These are phyloP conservation scores for Eucalyptus tenuipes DNA, from an alignment of 345 rosid genomes.

Conservation along the genomic window DNA sequence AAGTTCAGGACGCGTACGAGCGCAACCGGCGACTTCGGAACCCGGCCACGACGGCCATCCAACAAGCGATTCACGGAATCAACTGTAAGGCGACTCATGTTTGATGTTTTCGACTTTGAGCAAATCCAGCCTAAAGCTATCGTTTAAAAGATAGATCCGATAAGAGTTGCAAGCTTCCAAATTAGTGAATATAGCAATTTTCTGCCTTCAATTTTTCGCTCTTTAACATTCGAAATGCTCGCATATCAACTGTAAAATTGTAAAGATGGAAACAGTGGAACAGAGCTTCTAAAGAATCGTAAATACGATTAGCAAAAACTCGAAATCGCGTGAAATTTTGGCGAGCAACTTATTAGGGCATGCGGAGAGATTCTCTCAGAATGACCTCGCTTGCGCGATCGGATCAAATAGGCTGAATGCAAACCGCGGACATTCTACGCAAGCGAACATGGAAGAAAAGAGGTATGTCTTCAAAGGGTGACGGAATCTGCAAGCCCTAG, in stretches of 20 bases:
- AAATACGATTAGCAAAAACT: background rate
- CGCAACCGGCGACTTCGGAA: conserved; percentile 69
- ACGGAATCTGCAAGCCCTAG: no score
- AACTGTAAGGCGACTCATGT: conserved; percentile 89
- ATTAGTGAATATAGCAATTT: background rate
- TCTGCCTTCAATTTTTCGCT: background rate
- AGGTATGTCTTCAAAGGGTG: no score
- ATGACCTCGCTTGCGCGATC: no score
- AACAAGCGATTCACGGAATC: conserved; percentile 95
- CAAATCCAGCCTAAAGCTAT: conserved; percentile 30
- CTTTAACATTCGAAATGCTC: background rate
- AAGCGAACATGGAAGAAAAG: no score
- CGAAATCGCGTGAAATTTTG: background rate
- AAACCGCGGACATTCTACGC: background rate
- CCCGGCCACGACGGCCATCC: conserved; percentile 70
- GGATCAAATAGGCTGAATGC: no score
- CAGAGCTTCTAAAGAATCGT: background rate
- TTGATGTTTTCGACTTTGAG: conserved; percentile 91
- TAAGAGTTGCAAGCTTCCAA: background rate
- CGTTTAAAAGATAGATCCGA: background rate
- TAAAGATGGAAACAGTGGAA: background rate
- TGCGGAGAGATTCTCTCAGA: background rate
- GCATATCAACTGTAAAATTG: background rate
- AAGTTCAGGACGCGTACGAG: conserved; percentile 64
- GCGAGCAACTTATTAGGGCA: background rate